Evolutionary conservation across 106 monocot genomes (phyloP).

Genomic region (Allium fistulosum): DNA sequence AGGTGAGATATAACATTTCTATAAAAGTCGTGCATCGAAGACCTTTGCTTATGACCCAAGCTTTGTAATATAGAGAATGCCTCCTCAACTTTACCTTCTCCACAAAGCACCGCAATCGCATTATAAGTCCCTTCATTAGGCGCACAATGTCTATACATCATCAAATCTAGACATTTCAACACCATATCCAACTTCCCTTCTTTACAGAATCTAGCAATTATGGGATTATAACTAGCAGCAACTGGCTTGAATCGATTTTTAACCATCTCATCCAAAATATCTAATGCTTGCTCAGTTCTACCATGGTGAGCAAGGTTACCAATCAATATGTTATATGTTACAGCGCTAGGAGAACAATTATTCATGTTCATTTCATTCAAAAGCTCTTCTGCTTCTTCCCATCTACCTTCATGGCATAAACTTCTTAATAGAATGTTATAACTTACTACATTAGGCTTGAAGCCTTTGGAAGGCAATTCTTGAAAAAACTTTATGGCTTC

Average conservation of each 20-base stretch:
- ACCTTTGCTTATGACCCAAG: conserved; percentile 42
- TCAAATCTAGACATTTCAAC: conserved; percentile 43
- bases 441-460: conserved; percentile 65
- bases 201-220: conserved; percentile 53
- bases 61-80: conserved; percentile 49
- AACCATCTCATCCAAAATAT: conserved; percentile 53
- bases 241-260: conserved; percentile 53
- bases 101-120: conserved; percentile 69
- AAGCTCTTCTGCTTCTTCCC: conserved; percentile 70
- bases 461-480: conserved; percentile 50
- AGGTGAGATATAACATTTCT: conserved; percentile 52
- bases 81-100: conserved; percentile 48
- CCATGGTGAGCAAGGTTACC: conserved; percentile 52
- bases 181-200: conserved; percentile 59
- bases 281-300: conserved; percentile 52
- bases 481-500: conserved; percentile 53
- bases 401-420: conserved; percentile 56
- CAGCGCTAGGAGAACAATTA: conserved; percentile 35
- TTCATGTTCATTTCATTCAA: conserved; percentile 54
- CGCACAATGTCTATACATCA: conserved; percentile 35
- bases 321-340: conserved; percentile 77
- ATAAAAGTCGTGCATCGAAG: conserved; percentile 52
- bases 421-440: conserved; percentile 74
- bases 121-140: conserved; percentile 80
- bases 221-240: conserved; percentile 71